These are phyloP conservation scores for Exophiala sideris DNA, from an alignment of 2,329 filamentous ascomycete genomes.

Conservation along the genomic window DNA sequence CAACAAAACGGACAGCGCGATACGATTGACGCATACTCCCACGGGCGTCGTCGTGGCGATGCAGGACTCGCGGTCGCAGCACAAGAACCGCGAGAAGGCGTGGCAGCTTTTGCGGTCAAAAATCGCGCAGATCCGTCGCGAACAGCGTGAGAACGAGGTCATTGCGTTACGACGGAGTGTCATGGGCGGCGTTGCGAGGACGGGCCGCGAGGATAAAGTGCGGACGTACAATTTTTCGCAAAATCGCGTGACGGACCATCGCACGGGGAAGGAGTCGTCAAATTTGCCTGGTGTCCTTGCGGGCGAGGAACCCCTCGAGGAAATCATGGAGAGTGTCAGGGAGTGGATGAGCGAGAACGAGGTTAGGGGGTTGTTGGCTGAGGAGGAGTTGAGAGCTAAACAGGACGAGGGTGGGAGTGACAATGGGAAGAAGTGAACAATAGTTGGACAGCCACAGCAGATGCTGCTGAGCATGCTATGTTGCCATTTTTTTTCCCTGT, in stretches of 20 bases:
- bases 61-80: constrained; percentile 89
- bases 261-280: constrained; percentile 74
- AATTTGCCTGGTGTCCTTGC: constrained; percentile 76
- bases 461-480: neutral
- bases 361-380: constrained; percentile 65
- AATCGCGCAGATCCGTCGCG: constrained; percentile 73
- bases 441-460: neutral
- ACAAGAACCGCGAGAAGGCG: constrained; percentile 80
- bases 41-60: constrained; percentile 84
- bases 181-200: constrained; percentile 69
- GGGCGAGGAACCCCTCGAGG: constrained; percentile 69
- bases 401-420: constrained; percentile 7
- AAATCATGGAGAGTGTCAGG: constrained; percentile 72
- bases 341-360: constrained; percentile 74
- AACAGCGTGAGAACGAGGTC: constrained; percentile 79
- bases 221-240: constrained; percentile 81
- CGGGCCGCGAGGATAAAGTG: constrained; percentile 90
- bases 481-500: too few relatives aligned
- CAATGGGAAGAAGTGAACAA: constrained; percentile 12
- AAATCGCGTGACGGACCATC: constrained; percentile 83
- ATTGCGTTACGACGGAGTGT: constrained; percentile 71
- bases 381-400: constrained; percentile 52
- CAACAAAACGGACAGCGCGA: constrained; percentile 95
- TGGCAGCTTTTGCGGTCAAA: constrained; percentile 82
- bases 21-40: constrained; percentile 85